Evolutionary conservation across 2,329 filamentous ascomycete genomes (phyloP).

Genomic region (Xylaria sp.): DNA sequence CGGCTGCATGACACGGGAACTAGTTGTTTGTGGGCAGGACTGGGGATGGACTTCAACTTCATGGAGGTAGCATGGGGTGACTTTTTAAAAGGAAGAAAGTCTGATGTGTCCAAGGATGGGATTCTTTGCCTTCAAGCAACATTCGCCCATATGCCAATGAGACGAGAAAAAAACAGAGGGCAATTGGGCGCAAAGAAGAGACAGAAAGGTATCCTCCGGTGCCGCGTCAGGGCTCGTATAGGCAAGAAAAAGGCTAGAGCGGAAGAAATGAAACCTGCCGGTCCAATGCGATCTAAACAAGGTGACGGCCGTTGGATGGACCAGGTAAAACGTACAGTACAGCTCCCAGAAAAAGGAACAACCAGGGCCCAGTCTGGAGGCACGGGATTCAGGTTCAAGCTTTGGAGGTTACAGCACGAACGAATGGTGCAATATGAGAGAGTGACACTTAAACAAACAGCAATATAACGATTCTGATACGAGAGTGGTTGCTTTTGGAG

Average conservation of each 20-base stretch:
- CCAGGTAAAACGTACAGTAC: conserved; percentile 35
- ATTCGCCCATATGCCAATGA: conserved; percentile 34
- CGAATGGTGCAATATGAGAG: conserved; percentile 33
- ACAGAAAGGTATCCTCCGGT: conserved; percentile 26
- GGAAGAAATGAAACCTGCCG: conserved; percentile 40
- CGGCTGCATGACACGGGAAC: conserved; percentile 49
- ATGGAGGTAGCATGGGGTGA: conserved; percentile 29
- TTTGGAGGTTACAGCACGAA: conserved; percentile 35
- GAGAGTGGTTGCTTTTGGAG: conserved; percentile 28
- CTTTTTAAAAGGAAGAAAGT: conserved; percentile 18
- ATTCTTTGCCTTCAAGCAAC: conserved; percentile 30
- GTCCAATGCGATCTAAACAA: conserved; percentile 32
- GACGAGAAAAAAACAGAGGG: conserved; percentile 23
- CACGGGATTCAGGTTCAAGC: conserved; percentile 27
- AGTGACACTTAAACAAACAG: conserved; percentile 28
- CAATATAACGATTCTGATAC: conserved; percentile 20
- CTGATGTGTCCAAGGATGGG: conserved; percentile 23
- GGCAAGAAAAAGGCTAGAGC: conserved; percentile 37
- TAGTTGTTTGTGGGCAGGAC: conserved; percentile 18
- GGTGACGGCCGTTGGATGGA: conserved; percentile 34
- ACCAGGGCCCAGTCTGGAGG: conserved; percentile 26
- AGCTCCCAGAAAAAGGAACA: conserved; percentile 26
- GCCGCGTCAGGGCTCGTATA: conserved; percentile 37
- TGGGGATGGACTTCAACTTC: conserved; percentile 30
- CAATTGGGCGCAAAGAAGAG: conserved; percentile 17